Conservation (phyloP, 2,329 filamentous ascomycete genomes). For the Colletotrichum cereale region DNA sequence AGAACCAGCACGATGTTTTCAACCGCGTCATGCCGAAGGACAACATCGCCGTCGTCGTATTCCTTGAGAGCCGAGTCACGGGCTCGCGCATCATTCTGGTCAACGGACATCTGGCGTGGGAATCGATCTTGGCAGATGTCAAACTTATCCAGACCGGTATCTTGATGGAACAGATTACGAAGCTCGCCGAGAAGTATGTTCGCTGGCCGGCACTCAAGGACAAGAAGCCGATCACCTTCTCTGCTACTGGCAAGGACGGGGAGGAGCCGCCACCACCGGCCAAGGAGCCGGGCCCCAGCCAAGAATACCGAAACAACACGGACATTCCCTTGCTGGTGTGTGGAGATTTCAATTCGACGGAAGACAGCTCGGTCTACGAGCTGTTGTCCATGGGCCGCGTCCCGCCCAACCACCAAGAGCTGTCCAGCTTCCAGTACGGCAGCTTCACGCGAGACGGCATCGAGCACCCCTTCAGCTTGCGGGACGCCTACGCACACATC, state of each 20-base stretch:
- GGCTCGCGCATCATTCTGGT: constrained; percentile 93
- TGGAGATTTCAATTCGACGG: constrained; percentile 94
- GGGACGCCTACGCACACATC: constrained; percentile 88
- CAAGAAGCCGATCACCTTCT: constrained; percentile 72
- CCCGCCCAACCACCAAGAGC: constrained; percentile 81
- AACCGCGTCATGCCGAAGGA: constrained; percentile 99
- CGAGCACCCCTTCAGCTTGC: constrained; percentile 92
- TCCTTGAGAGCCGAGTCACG: constrained; percentile 91
- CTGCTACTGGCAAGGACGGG: constrained; percentile 52
- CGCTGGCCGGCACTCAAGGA: constrained; percentile 85
- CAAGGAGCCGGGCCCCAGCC: constrained; percentile 80
- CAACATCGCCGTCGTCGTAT: constrained; percentile 92
- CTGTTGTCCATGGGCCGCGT: constrained; percentile 86
- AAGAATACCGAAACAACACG: constrained; percentile 86
- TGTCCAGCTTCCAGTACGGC: constrained; percentile 87
- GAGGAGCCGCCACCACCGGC: constrained; percentile 66
- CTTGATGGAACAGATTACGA: constrained; percentile 90
- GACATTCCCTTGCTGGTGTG: constrained; percentile 93
- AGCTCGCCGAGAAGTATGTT: constrained; percentile 86
- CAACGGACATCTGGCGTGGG: constrained; percentile 96
- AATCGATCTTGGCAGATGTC: constrained; percentile 89
- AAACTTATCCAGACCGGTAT: constrained; percentile 97
- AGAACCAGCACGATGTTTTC: constrained; percentile 96
- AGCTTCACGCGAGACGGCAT: constrained; percentile 94
- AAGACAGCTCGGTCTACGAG: constrained; percentile 91